Evolutionary conservation across 2,329 filamentous ascomycete species (phyloP).

Genomic region (Penicillium concentricum): DNA sequence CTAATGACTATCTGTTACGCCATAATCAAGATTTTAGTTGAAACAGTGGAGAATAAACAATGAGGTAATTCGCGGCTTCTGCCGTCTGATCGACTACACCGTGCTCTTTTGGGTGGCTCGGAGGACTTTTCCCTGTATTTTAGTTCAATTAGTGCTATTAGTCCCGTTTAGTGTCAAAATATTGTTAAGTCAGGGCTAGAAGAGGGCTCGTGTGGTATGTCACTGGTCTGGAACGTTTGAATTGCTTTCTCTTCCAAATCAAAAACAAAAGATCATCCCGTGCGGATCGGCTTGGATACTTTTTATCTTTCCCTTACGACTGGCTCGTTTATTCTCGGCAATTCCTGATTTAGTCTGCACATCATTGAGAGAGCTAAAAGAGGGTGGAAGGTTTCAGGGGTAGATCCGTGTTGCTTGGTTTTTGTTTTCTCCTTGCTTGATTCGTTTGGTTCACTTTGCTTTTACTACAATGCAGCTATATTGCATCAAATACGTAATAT

Average conservation of each 20-base stretch:
- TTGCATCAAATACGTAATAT: not conserved
- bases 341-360: not conserved
- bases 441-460: not conserved
- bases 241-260: not conserved
- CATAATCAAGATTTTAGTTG: constrained; percentile 19
- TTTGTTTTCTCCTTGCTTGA: not conserved
- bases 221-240: not conserved
- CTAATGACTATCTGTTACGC: too few species aligned
- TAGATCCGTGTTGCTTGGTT: not conserved
- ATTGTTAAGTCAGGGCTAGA: not conserved
- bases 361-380: not conserved
- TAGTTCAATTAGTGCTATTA: not conserved
- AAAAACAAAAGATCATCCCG: not conserved
- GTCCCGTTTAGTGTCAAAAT: not conserved
- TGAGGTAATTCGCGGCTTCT: constrained; percentile 25
- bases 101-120: not conserved
- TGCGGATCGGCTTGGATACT: not conserved
- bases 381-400: not conserved
- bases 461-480: not conserved
- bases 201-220: not conserved
- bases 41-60: constrained; percentile 8
- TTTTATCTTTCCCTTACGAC: not conserved
- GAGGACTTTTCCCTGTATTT: not conserved
- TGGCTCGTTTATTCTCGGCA: not conserved
- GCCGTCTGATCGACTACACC: constrained; percentile 15